A percentile compares a stretch with the other conserved stretches of the same genome.
Conservation (phyloP, 2,329 filamentous ascomycete species). For the Diaporthe citrichinensis region DNA sequence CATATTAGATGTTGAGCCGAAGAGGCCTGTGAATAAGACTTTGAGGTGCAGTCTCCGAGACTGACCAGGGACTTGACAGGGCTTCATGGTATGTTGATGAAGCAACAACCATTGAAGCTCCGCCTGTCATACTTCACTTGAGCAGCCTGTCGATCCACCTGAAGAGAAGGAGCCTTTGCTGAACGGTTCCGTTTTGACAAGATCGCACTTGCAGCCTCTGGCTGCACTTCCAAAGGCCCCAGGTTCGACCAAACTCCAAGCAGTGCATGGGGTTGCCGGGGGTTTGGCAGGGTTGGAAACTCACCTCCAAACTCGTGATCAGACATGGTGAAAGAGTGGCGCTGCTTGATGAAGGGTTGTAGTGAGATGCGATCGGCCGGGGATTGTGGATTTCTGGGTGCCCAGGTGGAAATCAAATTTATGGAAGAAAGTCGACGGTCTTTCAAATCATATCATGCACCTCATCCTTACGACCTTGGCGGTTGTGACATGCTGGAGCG, state of each 20-base stretch:
- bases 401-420: neutral
- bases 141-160: conserved; percentile 25
- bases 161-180: conserved; percentile 1
- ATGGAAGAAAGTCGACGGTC: neutral
- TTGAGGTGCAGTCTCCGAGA: neutral
- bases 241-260: neutral
- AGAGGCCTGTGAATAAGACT: neutral
- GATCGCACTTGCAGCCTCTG: neutral
- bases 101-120: neutral
- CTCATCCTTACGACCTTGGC: conserved; percentile 35
- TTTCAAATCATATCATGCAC: conserved; percentile 30
- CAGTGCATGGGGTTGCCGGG: neutral
- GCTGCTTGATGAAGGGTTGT: neutral
- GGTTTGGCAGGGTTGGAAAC: conserved; percentile 47
- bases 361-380: conserved; percentile 1
- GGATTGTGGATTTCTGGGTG: neutral
- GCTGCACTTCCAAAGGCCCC: too few relatives aligned
- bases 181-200: neutral
- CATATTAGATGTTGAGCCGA: neutral
- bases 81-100: neutral
- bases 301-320: conserved; percentile 76
- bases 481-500: conserved; percentile 32
- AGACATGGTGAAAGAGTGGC: conserved; percentile 64
- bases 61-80: neutral
- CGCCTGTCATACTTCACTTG: neutral